Percentiles rank a stretch among this genome's conserved stretches.
Conservation (phyloP, 495 filamentous ascomycete species). For the Neurospora sp. region DNA sequence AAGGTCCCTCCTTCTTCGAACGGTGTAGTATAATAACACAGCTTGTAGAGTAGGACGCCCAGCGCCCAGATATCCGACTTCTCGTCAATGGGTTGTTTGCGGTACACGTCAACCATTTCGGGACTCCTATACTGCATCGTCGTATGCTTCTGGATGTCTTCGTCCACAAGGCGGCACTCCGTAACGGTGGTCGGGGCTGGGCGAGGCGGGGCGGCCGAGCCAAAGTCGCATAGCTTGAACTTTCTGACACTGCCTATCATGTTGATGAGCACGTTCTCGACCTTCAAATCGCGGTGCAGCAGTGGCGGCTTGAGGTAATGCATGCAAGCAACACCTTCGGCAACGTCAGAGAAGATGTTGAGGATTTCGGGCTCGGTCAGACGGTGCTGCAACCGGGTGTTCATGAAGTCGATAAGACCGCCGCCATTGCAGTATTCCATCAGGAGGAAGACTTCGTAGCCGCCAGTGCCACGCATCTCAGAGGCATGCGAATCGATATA, state of each 20-base stretch:
- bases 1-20: conserved; percentile 97
- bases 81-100: conserved; percentile 94
- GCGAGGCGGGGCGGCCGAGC: conserved; percentile 74
- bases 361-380: conserved; percentile 96
- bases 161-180: conserved; percentile 86
- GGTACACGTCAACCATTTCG: conserved; percentile 97
- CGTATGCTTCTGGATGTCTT: conserved; percentile 94
- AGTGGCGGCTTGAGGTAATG: conserved; percentile 94
- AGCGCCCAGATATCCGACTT: conserved; percentile 99
- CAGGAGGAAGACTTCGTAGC: conserved; percentile 94
- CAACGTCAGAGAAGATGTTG: conserved; percentile 90
- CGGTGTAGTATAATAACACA: conserved; percentile 98
- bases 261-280: conserved; percentile 91
- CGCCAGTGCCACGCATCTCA: conserved; percentile 73
- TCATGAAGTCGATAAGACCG: conserved; percentile 99
- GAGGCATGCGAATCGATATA: conserved; percentile 98
- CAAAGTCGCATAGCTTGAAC: conserved; percentile 98
- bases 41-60: conserved; percentile 91
- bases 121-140: conserved; percentile 96
- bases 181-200: conserved; percentile 74
- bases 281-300: conserved; percentile 90
- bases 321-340: conserved; percentile 97
- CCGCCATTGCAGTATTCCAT: conserved; percentile 89
- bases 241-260: conserved; percentile 44
- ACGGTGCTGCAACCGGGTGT: conserved; percentile 90